Evolutionary conservation across 2,329 filamentous ascomycete species (phyloP).

Genomic region (Teratosphaeriaceae sp.): DNA sequence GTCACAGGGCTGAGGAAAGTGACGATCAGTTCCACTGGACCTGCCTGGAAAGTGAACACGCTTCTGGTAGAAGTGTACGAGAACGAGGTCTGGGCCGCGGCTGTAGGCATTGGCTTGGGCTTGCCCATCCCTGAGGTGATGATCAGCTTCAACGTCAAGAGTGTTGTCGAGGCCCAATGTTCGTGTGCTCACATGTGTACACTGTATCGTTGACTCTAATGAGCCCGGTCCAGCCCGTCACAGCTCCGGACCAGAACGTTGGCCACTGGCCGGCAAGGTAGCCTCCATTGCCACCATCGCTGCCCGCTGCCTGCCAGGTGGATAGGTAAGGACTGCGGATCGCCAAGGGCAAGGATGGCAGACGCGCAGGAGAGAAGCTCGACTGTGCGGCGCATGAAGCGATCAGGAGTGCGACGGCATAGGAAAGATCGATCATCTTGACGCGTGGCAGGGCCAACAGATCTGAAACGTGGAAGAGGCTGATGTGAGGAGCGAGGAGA

Average conservation of each 20-base stretch:
- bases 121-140: conserved; percentile 52
- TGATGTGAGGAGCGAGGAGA: not conserved
- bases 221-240: conserved; percentile 62
- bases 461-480: not conserved
- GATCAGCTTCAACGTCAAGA: too few species aligned
- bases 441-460: not conserved
- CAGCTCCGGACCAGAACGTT: conserved; percentile 52
- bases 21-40: conserved; percentile 56
- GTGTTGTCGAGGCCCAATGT: too few species aligned
- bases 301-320: conserved; percentile 54
- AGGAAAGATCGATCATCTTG: not conserved
- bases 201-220: conserved; percentile 59
- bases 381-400: conserved; percentile 33
- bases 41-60: conserved; percentile 61
- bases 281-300: conserved; percentile 56
- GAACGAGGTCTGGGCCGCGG: conserved; percentile 55
- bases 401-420: conserved; percentile 10
- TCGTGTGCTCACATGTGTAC: conserved; percentile 45
- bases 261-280: conserved; percentile 61
- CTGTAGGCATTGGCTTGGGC: conserved; percentile 37
- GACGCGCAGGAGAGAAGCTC: conserved; percentile 56
- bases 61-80: conserved; percentile 68
- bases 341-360: conserved; percentile 64
- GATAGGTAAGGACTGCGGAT: conserved; percentile 70
- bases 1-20: conserved; percentile 66